A percentile compares a stretch with the other conserved stretches of the same genome.
phyloP scores from a whole-genome alignment of 345 rosid species.

The Erysimum cheiranthoides region DNA sequence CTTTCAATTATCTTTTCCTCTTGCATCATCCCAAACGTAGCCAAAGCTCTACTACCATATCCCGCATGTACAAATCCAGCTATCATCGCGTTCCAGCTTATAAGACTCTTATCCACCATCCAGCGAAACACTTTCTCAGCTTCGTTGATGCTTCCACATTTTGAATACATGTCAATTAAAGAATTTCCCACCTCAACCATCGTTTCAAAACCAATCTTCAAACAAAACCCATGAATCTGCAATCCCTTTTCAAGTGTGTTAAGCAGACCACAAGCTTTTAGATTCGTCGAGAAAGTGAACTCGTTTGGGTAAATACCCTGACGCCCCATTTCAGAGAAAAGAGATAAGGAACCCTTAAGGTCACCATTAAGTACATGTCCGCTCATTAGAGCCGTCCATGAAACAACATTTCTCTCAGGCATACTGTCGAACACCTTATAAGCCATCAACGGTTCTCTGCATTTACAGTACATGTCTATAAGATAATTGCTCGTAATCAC shows the following conservation, averaged over 20 bases:
- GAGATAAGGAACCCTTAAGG: constrained; percentile 51
- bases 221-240: constrained; percentile 69
- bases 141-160: constrained; percentile 67
- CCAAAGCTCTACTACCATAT: constrained; percentile 61
- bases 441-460: constrained; percentile 54
- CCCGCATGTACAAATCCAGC: constrained; percentile 63
- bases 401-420: constrained; percentile 72
- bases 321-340: constrained; percentile 56
- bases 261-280: constrained; percentile 74
- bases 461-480: constrained; percentile 66
- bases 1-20: constrained; percentile 44
- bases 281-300: constrained; percentile 72
- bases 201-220: constrained; percentile 59
- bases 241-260: constrained; percentile 53
- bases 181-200: constrained; percentile 76
- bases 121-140: constrained; percentile 57
- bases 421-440: constrained; percentile 67
- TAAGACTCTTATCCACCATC: constrained; percentile 57
- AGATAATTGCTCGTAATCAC: constrained; percentile 61
- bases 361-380: constrained; percentile 60
- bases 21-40: constrained; percentile 61
- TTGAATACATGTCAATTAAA: constrained; percentile 78
- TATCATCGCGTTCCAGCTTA: constrained; percentile 84
- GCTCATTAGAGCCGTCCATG: constrained; percentile 88
- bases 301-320: constrained; percentile 65